These are phyloP conservation scores for Lecanicillium sp. DNA, from an alignment of 2,329 filamentous ascomycete genomes.

Conservation along the genomic window DNA sequence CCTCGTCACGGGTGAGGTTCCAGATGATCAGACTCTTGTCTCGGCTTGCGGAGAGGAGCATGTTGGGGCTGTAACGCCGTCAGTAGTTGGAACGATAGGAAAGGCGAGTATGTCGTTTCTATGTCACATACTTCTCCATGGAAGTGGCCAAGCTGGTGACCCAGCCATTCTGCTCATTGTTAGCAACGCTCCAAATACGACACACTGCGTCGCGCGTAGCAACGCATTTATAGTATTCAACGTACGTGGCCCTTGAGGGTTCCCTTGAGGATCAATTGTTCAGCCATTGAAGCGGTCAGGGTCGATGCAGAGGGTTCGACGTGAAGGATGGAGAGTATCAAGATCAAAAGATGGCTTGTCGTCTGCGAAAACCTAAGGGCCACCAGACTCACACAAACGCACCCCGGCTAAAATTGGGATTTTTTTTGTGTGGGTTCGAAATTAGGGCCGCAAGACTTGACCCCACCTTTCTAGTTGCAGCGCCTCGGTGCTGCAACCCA, in stretches of 20 bases:
- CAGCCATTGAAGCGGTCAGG: conserved; percentile 60
- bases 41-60: conserved; percentile 95
- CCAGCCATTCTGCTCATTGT: conserved; percentile 69
- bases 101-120: neutral
- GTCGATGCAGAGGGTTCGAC: conserved; percentile 27
- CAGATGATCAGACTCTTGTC: conserved; percentile 99
- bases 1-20: conserved; percentile 98
- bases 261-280: conserved; percentile 92
- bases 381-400: conserved; percentile 6
- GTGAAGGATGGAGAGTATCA: conserved; percentile 27
- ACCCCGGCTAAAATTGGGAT: conserved; percentile 10
- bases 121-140: conserved; percentile 78
- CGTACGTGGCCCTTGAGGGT: conserved; percentile 93
- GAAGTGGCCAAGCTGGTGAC: conserved; percentile 97
- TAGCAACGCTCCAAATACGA: too few relatives aligned
- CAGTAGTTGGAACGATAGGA: conserved; percentile 7
- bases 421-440: conserved; percentile 12
- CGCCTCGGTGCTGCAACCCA: neutral
- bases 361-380: conserved; percentile 8
- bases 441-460: conserved; percentile 4
- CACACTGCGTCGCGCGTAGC: too few relatives aligned
- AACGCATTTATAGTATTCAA: conserved; percentile 28
- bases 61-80: conserved; percentile 68
- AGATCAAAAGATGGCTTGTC: conserved; percentile 9
- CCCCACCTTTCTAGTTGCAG: neutral